These are phyloP conservation scores for Pseudocercospora musae DNA, from an alignment of 2,329 filamentous ascomycete genomes.

Conservation along the genomic window DNA sequence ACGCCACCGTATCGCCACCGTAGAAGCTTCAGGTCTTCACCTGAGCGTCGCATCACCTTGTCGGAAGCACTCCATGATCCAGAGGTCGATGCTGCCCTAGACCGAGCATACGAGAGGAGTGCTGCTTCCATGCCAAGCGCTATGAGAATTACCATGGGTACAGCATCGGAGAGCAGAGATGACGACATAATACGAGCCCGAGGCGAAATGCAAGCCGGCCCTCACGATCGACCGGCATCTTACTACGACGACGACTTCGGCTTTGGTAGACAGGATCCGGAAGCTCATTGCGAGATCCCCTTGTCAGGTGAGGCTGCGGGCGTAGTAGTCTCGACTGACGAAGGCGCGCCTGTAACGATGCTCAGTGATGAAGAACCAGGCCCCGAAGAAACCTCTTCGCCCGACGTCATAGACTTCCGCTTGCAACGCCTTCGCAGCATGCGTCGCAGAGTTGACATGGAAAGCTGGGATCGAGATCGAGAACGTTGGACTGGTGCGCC, in stretches of 20 bases:
- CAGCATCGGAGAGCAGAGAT: neutral
- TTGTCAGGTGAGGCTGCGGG: slow-evolving; percentile 16
- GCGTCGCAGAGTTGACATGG: slow-evolving; percentile 27
- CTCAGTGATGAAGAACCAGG: slow-evolving; percentile 32
- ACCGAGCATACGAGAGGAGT: neutral
- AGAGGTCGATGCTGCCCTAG: slow-evolving; percentile 25
- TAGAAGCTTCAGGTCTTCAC: slow-evolving; percentile 24
- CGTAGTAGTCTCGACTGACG: slow-evolving; percentile 15
- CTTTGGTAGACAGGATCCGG: slow-evolving; percentile 22
- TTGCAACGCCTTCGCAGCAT: slow-evolving; percentile 29
- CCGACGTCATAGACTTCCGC: slow-evolving; percentile 35
- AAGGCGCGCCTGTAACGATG: slow-evolving; percentile 25
- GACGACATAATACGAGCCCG: neutral
- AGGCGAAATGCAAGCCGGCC: neutral
- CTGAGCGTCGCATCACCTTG: slow-evolving; percentile 29
- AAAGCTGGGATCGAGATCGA: slow-evolving; percentile 27
- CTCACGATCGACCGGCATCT: slow-evolving; percentile 16
- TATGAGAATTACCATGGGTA: slow-evolving; percentile 15
- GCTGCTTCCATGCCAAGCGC: neutral
- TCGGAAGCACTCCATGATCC: slow-evolving; percentile 33
- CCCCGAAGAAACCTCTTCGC: slow-evolving; percentile 32
- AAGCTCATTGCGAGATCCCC: slow-evolving; percentile 30
- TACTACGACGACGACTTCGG: slow-evolving; percentile 25
- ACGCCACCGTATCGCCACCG: slow-evolving; percentile 26
- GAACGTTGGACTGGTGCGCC: slow-evolving; percentile 14